Evolutionary conservation across 176 grass and related monocot species (phyloP), one percentile per base, ranked within the genome.

Genomic region (Carex littledalei): DNA sequence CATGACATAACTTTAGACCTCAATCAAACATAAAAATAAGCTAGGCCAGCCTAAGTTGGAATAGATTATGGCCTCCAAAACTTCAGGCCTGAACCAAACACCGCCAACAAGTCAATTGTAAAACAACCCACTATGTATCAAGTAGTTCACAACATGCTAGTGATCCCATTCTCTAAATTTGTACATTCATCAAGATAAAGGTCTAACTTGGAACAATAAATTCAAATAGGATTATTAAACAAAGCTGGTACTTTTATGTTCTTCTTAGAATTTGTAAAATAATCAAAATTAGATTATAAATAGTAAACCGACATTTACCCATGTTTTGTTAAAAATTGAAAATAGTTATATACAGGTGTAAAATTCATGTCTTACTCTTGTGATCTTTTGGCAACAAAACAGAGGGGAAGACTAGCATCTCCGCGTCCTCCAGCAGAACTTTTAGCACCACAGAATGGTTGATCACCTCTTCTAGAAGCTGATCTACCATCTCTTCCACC

Each of bases 341-440:
- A 50, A 12, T 50, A 50, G 10, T 50, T 50, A 50, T 50, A 50
- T 43, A 20, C 11, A 10, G 18, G 18, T 82, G 9, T 21, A 21
- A 43, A 80, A 78, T 73, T 34, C 85, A 17, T 31, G 43, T 80
- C 81, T 78, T 91, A 94, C 92, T 41, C 14, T 89, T 80, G 81
- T 89, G 84, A 67, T 89, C 35, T 79, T 79, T 47, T 26, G 87
- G 70, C 68, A 94, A 76, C 64, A 94, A 31, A 73, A 37, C 60
- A 73, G 92, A 94, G 14, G 92, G 85, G 18, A 91, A 91, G 71
- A 94, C 54, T 35, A 94, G 85, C 58, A 94, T 47, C 24, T 94
- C 92, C 6, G 79, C 63, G 3, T 41, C 9, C 55, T 72, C 89
- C 78, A 91, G 18, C 67, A 65, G 58, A 89, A 74, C 59, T 79